Evolutionary conservation across 768 basidiomycete genomes (phyloP), one percentile per base, ranked within the genome.

Genomic region (Phaffia tasmanica): DNA sequence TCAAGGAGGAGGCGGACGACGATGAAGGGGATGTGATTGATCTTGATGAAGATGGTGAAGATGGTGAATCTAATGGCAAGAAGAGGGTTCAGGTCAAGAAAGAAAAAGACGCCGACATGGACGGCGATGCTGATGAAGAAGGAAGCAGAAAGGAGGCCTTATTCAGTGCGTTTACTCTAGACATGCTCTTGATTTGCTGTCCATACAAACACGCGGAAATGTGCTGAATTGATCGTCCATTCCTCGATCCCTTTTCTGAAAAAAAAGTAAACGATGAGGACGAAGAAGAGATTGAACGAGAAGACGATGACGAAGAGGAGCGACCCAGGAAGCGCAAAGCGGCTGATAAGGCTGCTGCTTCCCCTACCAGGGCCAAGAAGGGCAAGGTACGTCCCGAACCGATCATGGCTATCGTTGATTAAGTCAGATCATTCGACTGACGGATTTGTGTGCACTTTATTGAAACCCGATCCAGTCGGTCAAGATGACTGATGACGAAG

Each of bases 401-500:
- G 51, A 65, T 48, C 25, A 3, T n/a, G 25, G 15, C 35, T 30
- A 35, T 16, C n/a, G 9, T 42, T 27, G 32, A 25, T 35, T 46
- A 23, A 23, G 21, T 56, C 30, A 9, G 18, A 46, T 46, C 19
- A 19, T 25, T 29, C 23, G 19, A 8, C 54, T 46, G 21, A 56
- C 23, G 9, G 29, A 54, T 27, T 35, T 57, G 19, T 56, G 58
- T 60, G 16, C 18, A 32, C 25, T 18, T 11, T 35, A 8, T 55
- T 18, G 23, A 6, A n/a, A 53, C 21, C 9, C 75, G n/a, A 86
- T 85, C 73, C 83, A 83, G 69, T 81, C 35, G 4, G 35, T 42
- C 35, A 81, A 9, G 84, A 84, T 23, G 81, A 82, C 9, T 2
- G 82, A 83, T 4, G 76, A 79, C 2, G 79, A 80, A 18, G 74